Percentiles rank a stretch among this genome's conserved stretches.
Conservation (phyloP, 1,284 basidiomycete genomes). For the Trichosporon sp. region DNA sequence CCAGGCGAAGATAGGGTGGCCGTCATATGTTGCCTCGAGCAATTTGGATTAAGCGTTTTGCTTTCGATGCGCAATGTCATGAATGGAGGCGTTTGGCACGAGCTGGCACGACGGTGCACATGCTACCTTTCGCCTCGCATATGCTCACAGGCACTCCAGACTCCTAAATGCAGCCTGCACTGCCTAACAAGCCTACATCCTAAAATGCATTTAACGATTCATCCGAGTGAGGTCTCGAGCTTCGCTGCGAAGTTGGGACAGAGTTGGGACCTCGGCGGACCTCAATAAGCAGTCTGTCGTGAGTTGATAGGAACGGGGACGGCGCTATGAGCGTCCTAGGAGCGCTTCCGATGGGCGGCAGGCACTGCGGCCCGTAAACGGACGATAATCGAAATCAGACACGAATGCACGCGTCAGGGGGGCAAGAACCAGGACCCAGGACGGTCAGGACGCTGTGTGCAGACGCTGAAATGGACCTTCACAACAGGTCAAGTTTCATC, state of each 20-base stretch:
- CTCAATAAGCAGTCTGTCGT: background rate
- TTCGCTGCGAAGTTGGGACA: background rate
- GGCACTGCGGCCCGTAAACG: background rate
- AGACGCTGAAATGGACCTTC: background rate
- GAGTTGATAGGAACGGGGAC: background rate
- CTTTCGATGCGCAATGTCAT: constrained; percentile 1
- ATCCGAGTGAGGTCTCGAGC: background rate
- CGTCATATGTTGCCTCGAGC: background rate
- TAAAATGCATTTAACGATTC: constrained; percentile 11
- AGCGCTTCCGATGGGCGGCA: background rate
- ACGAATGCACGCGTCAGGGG: background rate
- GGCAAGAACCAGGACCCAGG: background rate
- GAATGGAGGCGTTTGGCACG: background rate
- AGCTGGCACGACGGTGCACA: background rate
- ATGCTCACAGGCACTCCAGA: background rate
- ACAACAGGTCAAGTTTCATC: background rate
- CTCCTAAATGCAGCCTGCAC: background rate
- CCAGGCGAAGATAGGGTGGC: background rate
- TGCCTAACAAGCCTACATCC: constrained; percentile 9
- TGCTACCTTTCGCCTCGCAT: background rate
- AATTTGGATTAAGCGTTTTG: constrained; percentile 10
- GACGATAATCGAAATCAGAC: background rate
- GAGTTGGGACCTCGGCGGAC: background rate
- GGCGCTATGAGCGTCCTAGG: background rate
- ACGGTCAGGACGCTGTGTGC: background rate